Percentiles rank a stretch among this genome's conserved stretches.
phyloP scores from a whole-genome alignment of 495 filamentous ascomycete genomes.

The Cairneyella variabilis region DNA sequence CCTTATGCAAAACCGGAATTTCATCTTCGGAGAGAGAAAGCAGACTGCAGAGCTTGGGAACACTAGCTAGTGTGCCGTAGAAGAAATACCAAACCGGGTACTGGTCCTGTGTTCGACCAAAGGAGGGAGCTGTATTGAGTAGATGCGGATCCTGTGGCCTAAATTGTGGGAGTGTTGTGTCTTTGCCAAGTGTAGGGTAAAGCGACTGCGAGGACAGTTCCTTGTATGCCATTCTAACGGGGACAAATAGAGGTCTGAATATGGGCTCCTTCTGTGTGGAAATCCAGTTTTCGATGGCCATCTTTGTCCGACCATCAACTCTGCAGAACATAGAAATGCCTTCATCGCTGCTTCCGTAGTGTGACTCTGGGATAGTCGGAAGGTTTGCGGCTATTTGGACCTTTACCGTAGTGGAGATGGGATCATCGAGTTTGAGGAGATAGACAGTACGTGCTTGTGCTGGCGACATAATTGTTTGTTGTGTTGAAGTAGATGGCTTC shows the following conservation, averaged over 20 bases:
- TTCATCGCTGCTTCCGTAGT: conserved; percentile 1
- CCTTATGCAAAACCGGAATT: conserved; percentile 15
- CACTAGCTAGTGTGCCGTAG: conserved; percentile 32
- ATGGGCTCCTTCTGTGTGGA: background rate
- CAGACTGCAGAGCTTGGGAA: conserved; percentile 15
- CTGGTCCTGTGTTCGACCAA: conserved; percentile 19
- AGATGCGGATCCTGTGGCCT: conserved; percentile 18
- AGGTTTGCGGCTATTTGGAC: conserved; percentile 19
- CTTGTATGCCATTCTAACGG: conserved; percentile 32
- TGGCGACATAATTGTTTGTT: conserved; percentile 11
- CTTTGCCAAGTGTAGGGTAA: conserved; percentile 38
- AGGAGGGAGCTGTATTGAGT: background rate
- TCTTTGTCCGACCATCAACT: conserved; percentile 20
- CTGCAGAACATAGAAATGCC: conserved; percentile 21
- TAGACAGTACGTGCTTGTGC: conserved; percentile 21
- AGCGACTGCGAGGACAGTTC: conserved; percentile 27
- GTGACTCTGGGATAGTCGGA: conserved; percentile 1
- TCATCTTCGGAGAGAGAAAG: conserved; percentile 23
- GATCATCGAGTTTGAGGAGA: conserved; percentile 29
- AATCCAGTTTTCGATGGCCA: conserved; percentile 18
- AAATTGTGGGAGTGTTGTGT: conserved; percentile 37
- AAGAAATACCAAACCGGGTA: conserved; percentile 39
- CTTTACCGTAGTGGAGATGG: conserved; percentile 10
- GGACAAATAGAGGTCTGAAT: conserved; percentile 32
- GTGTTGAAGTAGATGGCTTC: background rate